Evolutionary conservation across 495 filamentous ascomycete species (phyloP).

Genomic region (Tuber magnatum): DNA sequence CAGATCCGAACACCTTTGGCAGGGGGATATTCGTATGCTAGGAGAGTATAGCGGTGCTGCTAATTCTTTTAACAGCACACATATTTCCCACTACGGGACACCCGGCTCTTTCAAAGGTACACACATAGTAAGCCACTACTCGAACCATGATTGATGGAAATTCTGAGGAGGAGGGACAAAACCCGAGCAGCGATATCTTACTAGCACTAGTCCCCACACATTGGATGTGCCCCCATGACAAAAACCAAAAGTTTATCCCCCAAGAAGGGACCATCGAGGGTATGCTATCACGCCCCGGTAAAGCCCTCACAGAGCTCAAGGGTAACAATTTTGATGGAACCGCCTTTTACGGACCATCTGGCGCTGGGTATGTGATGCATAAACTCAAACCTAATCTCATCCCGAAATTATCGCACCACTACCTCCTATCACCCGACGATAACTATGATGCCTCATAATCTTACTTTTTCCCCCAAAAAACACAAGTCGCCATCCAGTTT

Average conservation of each 20-base stretch:
- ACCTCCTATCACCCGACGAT: not conserved
- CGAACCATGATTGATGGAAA: not conserved
- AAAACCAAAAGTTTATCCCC: not conserved
- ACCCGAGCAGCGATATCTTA: not conserved
- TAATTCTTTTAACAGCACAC: too few species aligned
- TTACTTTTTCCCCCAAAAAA: not conserved
- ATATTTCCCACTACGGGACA: too few species aligned
- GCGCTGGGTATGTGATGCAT: not conserved
- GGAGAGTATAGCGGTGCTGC: not conserved
- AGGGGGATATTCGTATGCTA: not conserved
- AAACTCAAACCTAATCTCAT: not conserved
- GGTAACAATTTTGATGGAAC: not conserved
- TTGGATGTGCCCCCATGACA: not conserved
- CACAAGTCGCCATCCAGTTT: not conserved
- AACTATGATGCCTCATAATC: not conserved
- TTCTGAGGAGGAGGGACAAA: not conserved
- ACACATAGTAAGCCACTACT: not conserved
- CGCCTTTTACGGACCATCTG: not conserved
- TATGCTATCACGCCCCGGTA: not conserved
- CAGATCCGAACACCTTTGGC: not conserved
- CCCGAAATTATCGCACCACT: not conserved
- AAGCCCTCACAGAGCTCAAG: not conserved
- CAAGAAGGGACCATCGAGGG: not conserved
- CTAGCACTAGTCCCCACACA: not conserved
- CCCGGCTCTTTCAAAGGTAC: not conserved